A percentile compares a stretch with the other conserved stretches of the same genome.
These are phyloP conservation scores for Sarcomyxa edulis DNA, from an alignment of 768 basidiomycete genomes.

Conservation along the genomic window DNA sequence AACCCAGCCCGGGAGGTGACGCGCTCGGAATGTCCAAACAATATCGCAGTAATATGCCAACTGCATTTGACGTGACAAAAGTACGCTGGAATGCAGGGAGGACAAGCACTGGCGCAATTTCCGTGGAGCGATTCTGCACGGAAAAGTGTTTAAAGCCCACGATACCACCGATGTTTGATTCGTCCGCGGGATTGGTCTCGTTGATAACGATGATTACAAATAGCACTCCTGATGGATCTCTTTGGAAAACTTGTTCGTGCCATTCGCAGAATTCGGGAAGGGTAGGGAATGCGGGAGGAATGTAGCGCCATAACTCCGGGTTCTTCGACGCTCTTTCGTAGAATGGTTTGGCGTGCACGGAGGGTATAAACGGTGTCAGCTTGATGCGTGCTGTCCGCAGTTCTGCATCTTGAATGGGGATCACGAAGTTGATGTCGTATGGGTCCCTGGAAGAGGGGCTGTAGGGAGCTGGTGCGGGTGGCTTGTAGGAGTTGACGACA, in stretches of 20 bases:
- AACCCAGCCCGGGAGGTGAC: constrained; percentile 37
- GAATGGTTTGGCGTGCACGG: constrained; percentile 24
- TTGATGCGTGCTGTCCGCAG: constrained; percentile 36
- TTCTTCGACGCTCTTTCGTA: constrained; percentile 14
- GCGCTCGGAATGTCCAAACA: constrained; percentile 22
- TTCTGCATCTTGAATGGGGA: constrained; percentile 28
- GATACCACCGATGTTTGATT: constrained; percentile 37
- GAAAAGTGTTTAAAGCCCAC: constrained; percentile 29
- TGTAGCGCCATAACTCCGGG: constrained; percentile 28
- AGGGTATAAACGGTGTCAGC: constrained; percentile 37
- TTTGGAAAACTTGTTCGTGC: constrained; percentile 15
- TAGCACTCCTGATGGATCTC: constrained; percentile 27
- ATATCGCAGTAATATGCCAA: constrained; percentile 26
- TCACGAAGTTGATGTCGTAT: constrained; percentile 36
- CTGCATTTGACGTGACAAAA: constrained; percentile 36
- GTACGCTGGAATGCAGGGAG: constrained; percentile 33
- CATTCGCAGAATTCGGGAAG: constrained; percentile 23
- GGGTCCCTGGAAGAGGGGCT: too few species aligned
- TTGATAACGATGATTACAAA: constrained; percentile 42
- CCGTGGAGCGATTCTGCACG: constrained; percentile 8
- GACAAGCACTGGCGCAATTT: constrained; percentile 33
- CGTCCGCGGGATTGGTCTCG: constrained; percentile 11
- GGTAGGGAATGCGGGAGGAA: constrained; percentile 32
- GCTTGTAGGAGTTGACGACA: constrained; percentile 5
- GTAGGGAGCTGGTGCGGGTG: too few species aligned